A percentile compares a stretch with the other conserved stretches of the same genome.
Conservation (phyloP, 1,284 basidiomycete species). For the Crucibulum parvulum region DNA sequence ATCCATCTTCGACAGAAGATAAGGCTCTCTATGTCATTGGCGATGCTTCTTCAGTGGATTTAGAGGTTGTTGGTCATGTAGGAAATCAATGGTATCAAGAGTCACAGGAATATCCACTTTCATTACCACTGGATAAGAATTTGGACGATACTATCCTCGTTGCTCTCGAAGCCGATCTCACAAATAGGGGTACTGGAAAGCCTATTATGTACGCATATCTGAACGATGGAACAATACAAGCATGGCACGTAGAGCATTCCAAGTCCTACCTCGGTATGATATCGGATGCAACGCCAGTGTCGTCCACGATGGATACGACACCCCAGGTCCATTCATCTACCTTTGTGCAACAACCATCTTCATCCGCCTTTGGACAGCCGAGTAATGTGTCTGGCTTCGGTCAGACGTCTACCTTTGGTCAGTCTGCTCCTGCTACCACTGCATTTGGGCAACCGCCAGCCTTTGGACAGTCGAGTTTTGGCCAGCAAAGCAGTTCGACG, state of each 20-base stretch:
- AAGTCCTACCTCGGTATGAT: constrained; percentile 66
- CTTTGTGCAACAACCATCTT: constrained; percentile 13
- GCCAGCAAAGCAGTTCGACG: constrained; percentile 10
- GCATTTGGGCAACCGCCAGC: constrained; percentile 18
- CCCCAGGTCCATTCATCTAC: constrained; percentile 2
- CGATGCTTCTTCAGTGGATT: constrained; percentile 77
- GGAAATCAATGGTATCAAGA: constrained; percentile 71
- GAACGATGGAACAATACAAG: constrained; percentile 82
- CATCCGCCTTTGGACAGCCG: constrained; percentile 16
- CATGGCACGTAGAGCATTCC: constrained; percentile 76
- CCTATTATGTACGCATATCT: constrained; percentile 82
- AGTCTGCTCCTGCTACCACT: constrained; percentile 22
- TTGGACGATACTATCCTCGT: constrained; percentile 78
- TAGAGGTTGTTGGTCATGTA: constrained; percentile 71
- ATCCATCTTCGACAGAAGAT: constrained; percentile 33
- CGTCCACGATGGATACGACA: constrained; percentile 1
- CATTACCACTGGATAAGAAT: constrained; percentile 75
- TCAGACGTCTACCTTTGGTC: constrained; percentile 24
- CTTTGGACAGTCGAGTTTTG: constrained; percentile 9
- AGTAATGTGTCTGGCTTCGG: constrained; percentile 21
- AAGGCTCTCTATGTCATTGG: constrained; percentile 68
- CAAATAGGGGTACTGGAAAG: constrained; percentile 44
- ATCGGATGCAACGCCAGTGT: constrained; percentile 5
- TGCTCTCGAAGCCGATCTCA: constrained; percentile 75
- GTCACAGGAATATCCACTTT: constrained; percentile 78